Conservation (phyloP, 495 filamentous ascomycete genomes). For the Aspergillus sparsus region DNA sequence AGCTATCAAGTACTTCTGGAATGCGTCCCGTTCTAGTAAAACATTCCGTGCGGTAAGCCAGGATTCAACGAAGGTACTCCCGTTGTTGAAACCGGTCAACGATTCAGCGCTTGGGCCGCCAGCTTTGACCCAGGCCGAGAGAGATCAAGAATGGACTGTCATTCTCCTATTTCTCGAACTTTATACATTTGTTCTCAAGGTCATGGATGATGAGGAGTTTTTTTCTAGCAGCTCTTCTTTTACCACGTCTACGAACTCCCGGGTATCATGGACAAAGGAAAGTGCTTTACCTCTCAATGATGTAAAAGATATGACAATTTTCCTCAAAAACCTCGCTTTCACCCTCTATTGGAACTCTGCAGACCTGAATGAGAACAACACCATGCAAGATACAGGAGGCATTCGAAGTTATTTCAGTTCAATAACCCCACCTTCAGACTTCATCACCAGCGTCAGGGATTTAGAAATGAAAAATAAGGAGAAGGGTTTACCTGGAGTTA, state of each 20-base stretch:
- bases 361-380: constrained; percentile 60
- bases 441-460: constrained; percentile 33
- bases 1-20: constrained; percentile 88
- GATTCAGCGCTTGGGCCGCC: constrained; percentile 22
- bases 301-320: constrained; percentile 72
- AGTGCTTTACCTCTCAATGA: constrained; percentile 71
- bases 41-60: constrained; percentile 65
- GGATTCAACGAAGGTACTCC: constrained; percentile 58
- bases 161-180: constrained; percentile 91
- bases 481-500: constrained; percentile 55
- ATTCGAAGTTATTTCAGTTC: constrained; percentile 60
- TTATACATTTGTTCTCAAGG: constrained; percentile 85
- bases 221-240: constrained; percentile 48
- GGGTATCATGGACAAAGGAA: constrained; percentile 56
- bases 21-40: constrained; percentile 64
- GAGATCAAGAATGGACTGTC: constrained; percentile 81
- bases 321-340: constrained; percentile 92
- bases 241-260: constrained; percentile 34
- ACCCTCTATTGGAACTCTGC: constrained; percentile 82
- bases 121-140: constrained; percentile 29
- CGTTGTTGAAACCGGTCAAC: constrained; percentile 50
- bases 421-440: constrained; percentile 22
- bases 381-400: constrained; percentile 46
- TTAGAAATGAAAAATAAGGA: constrained; percentile 40
- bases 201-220: constrained; percentile 84